Percentiles rank a stretch among this genome's conserved stretches.
Evolutionary conservation across 768 basidiomycete species (phyloP).

Genomic region (Gloeophyllum trabeum): DNA sequence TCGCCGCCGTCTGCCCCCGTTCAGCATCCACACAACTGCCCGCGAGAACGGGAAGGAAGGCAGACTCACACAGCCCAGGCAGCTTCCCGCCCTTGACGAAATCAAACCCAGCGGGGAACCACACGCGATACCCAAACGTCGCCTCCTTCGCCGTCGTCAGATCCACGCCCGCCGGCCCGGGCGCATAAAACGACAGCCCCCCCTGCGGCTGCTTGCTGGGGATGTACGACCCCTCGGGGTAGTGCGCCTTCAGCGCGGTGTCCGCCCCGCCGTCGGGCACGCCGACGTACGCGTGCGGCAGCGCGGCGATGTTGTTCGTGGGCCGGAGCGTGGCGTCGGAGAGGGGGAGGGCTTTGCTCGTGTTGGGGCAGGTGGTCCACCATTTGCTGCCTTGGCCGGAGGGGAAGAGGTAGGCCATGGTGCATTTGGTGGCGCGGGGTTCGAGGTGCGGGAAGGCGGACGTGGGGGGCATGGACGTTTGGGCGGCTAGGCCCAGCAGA

Average conservation of each 20-base stretch:
- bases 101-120: slow-evolving; percentile 44
- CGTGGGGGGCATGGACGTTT: no score
- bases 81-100: slow-evolving; percentile 58
- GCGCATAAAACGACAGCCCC: slow-evolving; percentile 58
- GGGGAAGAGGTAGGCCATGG: no score
- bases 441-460: no score
- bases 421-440: no score
- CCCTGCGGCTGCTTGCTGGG: slow-evolving; percentile 33
- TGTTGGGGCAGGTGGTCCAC: slow-evolving; percentile 15
- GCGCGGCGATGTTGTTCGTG: slow-evolving; percentile 10
- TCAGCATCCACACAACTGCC: neutral
- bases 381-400: slow-evolving; percentile 9
- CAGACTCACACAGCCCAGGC: slow-evolving; percentile 57
- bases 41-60: slow-evolving; percentile 9
- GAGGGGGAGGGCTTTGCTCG: slow-evolving; percentile 12
- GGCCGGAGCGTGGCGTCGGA: slow-evolving; percentile 15
- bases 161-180: slow-evolving; percentile 36
- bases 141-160: slow-evolving; percentile 49
- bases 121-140: slow-evolving; percentile 46
- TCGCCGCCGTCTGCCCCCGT: slow-evolving; percentile 41
- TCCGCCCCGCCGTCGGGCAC: slow-evolving; percentile 13
- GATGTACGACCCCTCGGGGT: slow-evolving; percentile 44
- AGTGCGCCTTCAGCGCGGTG: slow-evolving; percentile 23
- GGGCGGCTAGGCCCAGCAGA: no score
- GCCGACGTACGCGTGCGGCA: slow-evolving; percentile 15